Evolutionary conservation across 2,329 filamentous ascomycete genomes (phyloP).

Genomic region (Alternaria brassicae): DNA sequence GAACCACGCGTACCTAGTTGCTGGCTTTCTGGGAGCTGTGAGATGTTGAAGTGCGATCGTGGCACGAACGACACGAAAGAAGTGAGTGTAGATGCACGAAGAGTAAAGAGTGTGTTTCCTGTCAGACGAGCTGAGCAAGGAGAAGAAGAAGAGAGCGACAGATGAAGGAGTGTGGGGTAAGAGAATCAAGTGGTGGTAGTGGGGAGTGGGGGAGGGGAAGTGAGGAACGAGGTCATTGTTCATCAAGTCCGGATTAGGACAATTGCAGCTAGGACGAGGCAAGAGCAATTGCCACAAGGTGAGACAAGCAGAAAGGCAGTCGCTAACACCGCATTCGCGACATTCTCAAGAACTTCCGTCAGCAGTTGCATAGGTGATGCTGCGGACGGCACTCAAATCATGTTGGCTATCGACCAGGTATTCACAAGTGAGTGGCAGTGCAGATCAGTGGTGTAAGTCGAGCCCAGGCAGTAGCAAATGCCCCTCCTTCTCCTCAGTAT

Average conservation of each 20-base stretch:
- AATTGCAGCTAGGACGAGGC: slow-evolving; percentile 6
- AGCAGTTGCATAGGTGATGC: background rate
- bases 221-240: slow-evolving; percentile 14
- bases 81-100: slow-evolving; percentile 25
- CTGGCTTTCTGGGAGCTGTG: slow-evolving; percentile 8
- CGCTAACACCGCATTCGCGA: background rate
- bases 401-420: background rate
- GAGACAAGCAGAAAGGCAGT: background rate
- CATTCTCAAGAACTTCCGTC: too few relatives aligned
- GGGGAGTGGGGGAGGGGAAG: slow-evolving; percentile 9
- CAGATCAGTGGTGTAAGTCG: background rate
- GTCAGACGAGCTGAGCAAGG: slow-evolving; percentile 32
- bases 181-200: slow-evolving; percentile 20
- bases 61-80: slow-evolving; percentile 28
- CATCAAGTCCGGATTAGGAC: slow-evolving; percentile 18
- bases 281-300: slow-evolving; percentile 12
- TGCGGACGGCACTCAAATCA: background rate
- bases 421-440: background rate
- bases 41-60: slow-evolving; percentile 20
- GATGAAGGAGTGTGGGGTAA: slow-evolving; percentile 32
- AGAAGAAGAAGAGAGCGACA: slow-evolving; percentile 23
- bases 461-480: background rate
- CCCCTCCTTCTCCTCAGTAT: background rate
- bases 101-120: slow-evolving; percentile 35
- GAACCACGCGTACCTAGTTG: slow-evolving; percentile 18